phyloP scores from a whole-genome alignment of 345 rosid species.

The Cochlearia excelsa region DNA sequence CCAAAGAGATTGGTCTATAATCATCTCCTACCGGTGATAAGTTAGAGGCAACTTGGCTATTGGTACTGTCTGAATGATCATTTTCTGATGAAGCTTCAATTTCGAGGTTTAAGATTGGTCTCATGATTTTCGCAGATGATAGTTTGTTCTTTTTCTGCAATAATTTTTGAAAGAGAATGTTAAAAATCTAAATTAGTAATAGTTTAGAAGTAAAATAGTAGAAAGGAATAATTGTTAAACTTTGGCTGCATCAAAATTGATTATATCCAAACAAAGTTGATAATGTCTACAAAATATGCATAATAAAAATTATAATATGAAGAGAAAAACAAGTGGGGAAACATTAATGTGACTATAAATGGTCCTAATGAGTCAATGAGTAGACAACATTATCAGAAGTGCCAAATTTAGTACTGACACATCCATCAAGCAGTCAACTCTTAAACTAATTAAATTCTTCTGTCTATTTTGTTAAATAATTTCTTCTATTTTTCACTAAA shows the following conservation, averaged over 20 bases:
- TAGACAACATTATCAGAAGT: constrained; percentile 34
- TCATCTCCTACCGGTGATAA: constrained; percentile 40
- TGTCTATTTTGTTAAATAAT: not conserved
- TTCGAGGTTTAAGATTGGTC: constrained; percentile 52
- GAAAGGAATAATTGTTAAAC: not conserved
- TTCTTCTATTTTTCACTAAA: constrained; percentile 10
- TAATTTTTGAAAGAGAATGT: not conserved
- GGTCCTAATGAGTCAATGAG: constrained; percentile 37
- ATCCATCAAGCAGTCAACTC: constrained; percentile 31
- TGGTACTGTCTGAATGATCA: constrained; percentile 43
- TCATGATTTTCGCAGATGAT: constrained; percentile 39
- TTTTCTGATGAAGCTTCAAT: constrained; percentile 51
- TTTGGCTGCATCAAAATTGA: not conserved
- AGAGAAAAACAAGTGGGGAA: constrained; percentile 12
- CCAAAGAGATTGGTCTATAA: constrained; percentile 49
- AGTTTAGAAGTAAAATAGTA: not conserved
- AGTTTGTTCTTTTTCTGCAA: constrained; percentile 13
- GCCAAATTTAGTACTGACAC: constrained; percentile 41
- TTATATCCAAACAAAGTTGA: constrained; percentile 26
- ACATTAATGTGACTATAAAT: constrained; percentile 35
- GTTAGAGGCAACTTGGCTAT: constrained; percentile 71
- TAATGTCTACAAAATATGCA: constrained; percentile 18
- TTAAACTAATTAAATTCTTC: constrained; percentile 7
- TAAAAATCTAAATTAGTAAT: not conserved
- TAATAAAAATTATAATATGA: constrained; percentile 4